Evolutionary conservation across 2,329 filamentous ascomycete species (phyloP).

Genomic region (Apiospora arundinis): DNA sequence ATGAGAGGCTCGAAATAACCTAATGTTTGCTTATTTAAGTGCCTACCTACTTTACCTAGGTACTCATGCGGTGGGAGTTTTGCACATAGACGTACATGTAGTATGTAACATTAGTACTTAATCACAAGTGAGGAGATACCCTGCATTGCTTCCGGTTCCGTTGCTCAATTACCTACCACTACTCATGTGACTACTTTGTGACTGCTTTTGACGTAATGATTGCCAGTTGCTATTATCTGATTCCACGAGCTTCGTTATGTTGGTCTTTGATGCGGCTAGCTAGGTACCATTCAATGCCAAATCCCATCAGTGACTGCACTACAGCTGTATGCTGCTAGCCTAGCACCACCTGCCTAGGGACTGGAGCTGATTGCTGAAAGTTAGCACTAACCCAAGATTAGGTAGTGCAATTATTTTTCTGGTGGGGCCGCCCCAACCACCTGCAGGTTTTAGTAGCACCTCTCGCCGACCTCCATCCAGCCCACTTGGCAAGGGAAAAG

Average conservation of each 20-base stretch:
- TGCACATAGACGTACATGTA: neutral
- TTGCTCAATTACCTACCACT: neutral
- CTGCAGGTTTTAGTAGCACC: neutral
- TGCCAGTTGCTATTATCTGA: too few relatives aligned
- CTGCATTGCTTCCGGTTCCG: neutral
- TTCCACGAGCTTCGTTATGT: too few relatives aligned
- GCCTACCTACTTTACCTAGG: neutral
- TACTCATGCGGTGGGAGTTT: neutral
- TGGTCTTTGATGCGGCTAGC: too few relatives aligned
- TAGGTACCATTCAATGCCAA: too few relatives aligned
- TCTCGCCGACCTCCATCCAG: neutral
- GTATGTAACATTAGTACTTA: neutral
- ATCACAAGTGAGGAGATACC: neutral
- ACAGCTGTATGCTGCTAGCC: too few relatives aligned
- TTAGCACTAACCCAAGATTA: too few relatives aligned
- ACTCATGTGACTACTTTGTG: too few relatives aligned
- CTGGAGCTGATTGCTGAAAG: too few relatives aligned
- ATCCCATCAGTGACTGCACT: too few relatives aligned
- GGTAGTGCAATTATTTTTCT: neutral
- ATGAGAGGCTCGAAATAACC: neutral
- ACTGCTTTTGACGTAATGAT: too few relatives aligned
- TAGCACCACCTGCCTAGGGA: too few relatives aligned
- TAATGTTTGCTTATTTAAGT: neutral
- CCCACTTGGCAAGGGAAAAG: neutral
- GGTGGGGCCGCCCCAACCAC: conserved; percentile 4